These are phyloP conservation scores for Rickenella mellea DNA, from an alignment of 768 basidiomycete genomes.

Conservation along the genomic window DNA sequence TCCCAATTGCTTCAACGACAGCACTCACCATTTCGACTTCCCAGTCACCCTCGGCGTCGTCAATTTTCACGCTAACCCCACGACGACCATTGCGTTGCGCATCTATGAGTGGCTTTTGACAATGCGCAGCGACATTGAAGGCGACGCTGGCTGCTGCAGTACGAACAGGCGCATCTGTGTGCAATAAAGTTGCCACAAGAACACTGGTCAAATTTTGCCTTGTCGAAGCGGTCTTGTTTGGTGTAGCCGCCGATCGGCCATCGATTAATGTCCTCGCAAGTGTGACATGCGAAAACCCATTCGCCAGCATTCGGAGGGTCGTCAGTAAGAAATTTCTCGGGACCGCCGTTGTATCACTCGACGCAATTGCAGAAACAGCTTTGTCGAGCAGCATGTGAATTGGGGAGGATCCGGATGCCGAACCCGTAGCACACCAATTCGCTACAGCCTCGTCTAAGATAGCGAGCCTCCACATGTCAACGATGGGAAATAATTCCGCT, in stretches of 20 bases:
- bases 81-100: slow-evolving; percentile 19
- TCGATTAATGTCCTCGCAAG: slow-evolving; percentile 32
- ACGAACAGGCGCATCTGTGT: slow-evolving; percentile 57
- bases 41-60: slow-evolving; percentile 68
- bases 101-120: slow-evolving; percentile 56
- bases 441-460: slow-evolving; percentile 54
- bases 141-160: slow-evolving; percentile 76
- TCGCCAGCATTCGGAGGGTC: slow-evolving; percentile 57
- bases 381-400: slow-evolving; percentile 25
- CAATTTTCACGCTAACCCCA: slow-evolving; percentile 20
- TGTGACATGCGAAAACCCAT: slow-evolving; percentile 42
- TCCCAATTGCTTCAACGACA: slow-evolving; percentile 66
- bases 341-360: slow-evolving; percentile 16
- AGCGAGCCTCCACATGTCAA: slow-evolving; percentile 77
- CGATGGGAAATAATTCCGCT: slow-evolving; percentile 64
- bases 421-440: slow-evolving; percentile 30
- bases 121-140: slow-evolving; percentile 60
- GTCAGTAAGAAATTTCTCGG: slow-evolving; percentile 42
- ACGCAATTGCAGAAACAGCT: slow-evolving; percentile 24
- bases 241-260: not conserved
- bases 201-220: slow-evolving; percentile 36
- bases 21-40: slow-evolving; percentile 78
- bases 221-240: slow-evolving; percentile 9
- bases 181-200: slow-evolving; percentile 59
- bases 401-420: slow-evolving; percentile 9